Conservation (phyloP, 768 basidiomycete species). For the Pleurotus tuoliensis region DNA sequence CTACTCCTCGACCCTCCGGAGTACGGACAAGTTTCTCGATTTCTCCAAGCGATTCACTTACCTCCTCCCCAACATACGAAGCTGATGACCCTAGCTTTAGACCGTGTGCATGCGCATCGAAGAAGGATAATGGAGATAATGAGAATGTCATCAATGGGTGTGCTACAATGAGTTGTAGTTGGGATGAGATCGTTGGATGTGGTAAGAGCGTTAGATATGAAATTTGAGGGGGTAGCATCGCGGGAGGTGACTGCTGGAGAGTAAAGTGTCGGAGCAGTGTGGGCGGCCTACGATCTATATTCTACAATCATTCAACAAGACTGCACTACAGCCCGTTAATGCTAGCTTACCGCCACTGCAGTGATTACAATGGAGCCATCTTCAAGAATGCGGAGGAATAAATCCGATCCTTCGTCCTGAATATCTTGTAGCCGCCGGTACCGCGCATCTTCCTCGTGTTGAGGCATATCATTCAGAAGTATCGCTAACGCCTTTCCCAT, state of each 20-base stretch:
- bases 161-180: slow-evolving; percentile 58
- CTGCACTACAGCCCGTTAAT: background rate
- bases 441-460: slow-evolving; percentile 39
- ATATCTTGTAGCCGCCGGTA: slow-evolving; percentile 55
- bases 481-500: slow-evolving; percentile 45
- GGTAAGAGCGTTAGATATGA: slow-evolving; percentile 52
- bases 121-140: slow-evolving; percentile 56
- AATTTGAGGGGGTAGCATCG: slow-evolving; percentile 42
- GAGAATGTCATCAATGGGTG: slow-evolving; percentile 62
- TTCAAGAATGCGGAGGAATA: slow-evolving; percentile 67
- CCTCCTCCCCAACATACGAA: slow-evolving; percentile 39
- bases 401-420: slow-evolving; percentile 69
- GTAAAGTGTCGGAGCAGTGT: slow-evolving; percentile 75
- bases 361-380: slow-evolving; percentile 75
- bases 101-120: slow-evolving; percentile 55
- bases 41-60: slow-evolving; percentile 26
- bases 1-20: slow-evolving; percentile 74
- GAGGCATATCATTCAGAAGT: slow-evolving; percentile 29
- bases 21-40: slow-evolving; percentile 70
- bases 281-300: slow-evolving; percentile 86
- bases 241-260: slow-evolving; percentile 58
- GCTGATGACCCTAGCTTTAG: slow-evolving; percentile 40
- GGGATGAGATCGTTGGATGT: slow-evolving; percentile 30
- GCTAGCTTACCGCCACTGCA: slow-evolving; percentile 66
- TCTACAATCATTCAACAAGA: slow-evolving; percentile 39